Conservation (phyloP, 2,329 filamentous ascomycete genomes). For the Dendryphion nanum region DNA sequence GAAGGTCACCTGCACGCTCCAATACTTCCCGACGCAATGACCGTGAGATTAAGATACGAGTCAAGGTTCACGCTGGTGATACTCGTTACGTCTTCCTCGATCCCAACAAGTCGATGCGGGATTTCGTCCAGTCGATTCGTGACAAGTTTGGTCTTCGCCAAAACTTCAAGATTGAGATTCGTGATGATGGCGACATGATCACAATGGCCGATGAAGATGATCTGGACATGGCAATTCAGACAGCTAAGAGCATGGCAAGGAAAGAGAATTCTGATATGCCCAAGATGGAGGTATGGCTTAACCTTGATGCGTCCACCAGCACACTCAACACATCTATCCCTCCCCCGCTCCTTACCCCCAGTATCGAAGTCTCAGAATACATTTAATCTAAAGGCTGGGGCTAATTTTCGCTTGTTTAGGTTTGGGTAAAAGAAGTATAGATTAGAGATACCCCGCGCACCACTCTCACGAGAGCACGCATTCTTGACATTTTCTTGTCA, state of each 20-base stretch:
- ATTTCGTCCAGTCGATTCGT: constrained; percentile 75
- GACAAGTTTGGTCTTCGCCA: constrained; percentile 80
- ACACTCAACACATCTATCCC: constrained; percentile 44
- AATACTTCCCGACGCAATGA: constrained; percentile 51
- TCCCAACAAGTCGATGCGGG: constrained; percentile 68
- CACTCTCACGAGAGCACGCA: constrained; percentile 14
- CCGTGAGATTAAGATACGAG: constrained; percentile 64
- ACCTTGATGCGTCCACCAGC: background rate
- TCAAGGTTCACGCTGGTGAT: constrained; percentile 87
- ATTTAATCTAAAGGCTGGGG: constrained; percentile 6
- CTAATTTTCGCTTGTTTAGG: constrained; percentile 29
- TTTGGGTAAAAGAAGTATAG: constrained; percentile 47
- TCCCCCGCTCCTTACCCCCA: constrained; percentile 25
- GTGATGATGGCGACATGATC: constrained; percentile 93
- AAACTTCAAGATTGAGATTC: constrained; percentile 85
- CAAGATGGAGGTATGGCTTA: constrained; percentile 83
- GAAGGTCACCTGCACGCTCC: constrained; percentile 44
- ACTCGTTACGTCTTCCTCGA: constrained; percentile 90
- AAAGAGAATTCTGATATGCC: constrained; percentile 78
- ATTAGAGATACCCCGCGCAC: constrained; percentile 40
- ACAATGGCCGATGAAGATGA: constrained; percentile 97
- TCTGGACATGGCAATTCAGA: constrained; percentile 79
- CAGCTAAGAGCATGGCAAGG: constrained; percentile 65
- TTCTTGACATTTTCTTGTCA: constrained; percentile 14
- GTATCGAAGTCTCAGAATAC: constrained; percentile 9